Conservation (phyloP, 2,329 filamentous ascomycete genomes). For the Botrytis deweyae region DNA sequence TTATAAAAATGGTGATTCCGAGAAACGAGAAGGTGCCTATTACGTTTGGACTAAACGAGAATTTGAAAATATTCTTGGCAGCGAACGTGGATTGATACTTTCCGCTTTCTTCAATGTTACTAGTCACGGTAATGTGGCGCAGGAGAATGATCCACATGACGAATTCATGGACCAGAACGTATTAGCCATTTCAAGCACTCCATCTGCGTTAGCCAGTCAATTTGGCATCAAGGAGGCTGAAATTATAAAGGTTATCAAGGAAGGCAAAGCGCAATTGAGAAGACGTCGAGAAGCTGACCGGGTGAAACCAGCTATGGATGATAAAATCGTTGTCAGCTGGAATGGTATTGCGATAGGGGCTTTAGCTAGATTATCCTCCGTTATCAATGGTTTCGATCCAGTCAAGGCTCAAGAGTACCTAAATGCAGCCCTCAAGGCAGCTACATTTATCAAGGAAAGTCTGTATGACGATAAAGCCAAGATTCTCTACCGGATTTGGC, state of each 20-base stretch:
- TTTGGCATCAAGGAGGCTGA: slow-evolving; percentile 71
- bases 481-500: slow-evolving; percentile 72
- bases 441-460: slow-evolving; percentile 67
- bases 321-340: slow-evolving; percentile 84
- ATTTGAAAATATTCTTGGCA: slow-evolving; percentile 72
- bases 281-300: slow-evolving; percentile 72
- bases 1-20: slow-evolving; percentile 68
- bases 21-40: slow-evolving; percentile 88
- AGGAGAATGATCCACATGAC: slow-evolving; percentile 82
- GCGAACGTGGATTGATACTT: slow-evolving; percentile 67
- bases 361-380: slow-evolving; percentile 71
- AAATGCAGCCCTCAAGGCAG: slow-evolving; percentile 64
- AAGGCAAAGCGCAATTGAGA: slow-evolving; percentile 66
- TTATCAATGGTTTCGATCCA: slow-evolving; percentile 60
- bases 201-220: slow-evolving; percentile 68
- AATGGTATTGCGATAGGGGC: slow-evolving; percentile 86
- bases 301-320: slow-evolving; percentile 74
- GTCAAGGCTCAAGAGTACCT: slow-evolving; percentile 61
- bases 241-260: slow-evolving; percentile 64
- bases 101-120: slow-evolving; percentile 83
- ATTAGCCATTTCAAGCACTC: slow-evolving; percentile 66
- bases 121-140: slow-evolving; percentile 80
- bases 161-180: slow-evolving; percentile 96
- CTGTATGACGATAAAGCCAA: slow-evolving; percentile 67
- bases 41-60: slow-evolving; percentile 93